Base-by-base conservation (phyloP, 2,329 filamentous ascomycete genomes). In the Aspergillus sp. region DNA sequence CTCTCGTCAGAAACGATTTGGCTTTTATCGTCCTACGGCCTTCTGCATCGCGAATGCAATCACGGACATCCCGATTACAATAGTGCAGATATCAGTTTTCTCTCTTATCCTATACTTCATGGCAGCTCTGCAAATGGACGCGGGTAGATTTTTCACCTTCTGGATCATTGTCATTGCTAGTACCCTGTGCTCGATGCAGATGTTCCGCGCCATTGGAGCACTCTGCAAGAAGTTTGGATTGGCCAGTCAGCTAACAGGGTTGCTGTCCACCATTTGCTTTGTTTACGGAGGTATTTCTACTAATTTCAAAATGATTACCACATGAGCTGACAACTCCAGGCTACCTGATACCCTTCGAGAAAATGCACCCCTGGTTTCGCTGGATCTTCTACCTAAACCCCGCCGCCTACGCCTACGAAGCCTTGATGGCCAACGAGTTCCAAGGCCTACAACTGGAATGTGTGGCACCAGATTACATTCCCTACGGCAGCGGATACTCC, bases 371-470 rank as follows among this genome's bases (percentile, higher is more conserved):
- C 1, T 88, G 85, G 85, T 86, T 89, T 51, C 73, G 75, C 19
- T 89, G 86, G 87, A 76, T 89, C 9, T 87, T 82, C 66, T 88
- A 85, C 79, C 80, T 88, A 23, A 82, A 89, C 66, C 89, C 89
- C 0, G 76, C 91, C 7, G 82, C 88, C 0, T 91, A 91, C 61
- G 87, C 82, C 0, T 92, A 90, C 50, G 86, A 91, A 61, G 84
- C 85, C 0, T 75, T 92, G 0, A 80, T 91, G 68, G 82, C 87
- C 0, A 92, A 91, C 66, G 89, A 92, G 70, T 91, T 91, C 58
- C 82, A 87, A 19, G 76, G 76, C 4, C 74, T 86, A 0, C 74
- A 83, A 3, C 78, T 88, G 15, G 66, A 81, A 19, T 89, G 87
- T 62, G 79, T 80, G 1, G 75, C 80, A 9, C 83, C 85, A 0